Evolutionary conservation across 2,329 filamentous ascomycete genomes (phyloP).

Genomic region (Ceratocystis alfenasii): DNA sequence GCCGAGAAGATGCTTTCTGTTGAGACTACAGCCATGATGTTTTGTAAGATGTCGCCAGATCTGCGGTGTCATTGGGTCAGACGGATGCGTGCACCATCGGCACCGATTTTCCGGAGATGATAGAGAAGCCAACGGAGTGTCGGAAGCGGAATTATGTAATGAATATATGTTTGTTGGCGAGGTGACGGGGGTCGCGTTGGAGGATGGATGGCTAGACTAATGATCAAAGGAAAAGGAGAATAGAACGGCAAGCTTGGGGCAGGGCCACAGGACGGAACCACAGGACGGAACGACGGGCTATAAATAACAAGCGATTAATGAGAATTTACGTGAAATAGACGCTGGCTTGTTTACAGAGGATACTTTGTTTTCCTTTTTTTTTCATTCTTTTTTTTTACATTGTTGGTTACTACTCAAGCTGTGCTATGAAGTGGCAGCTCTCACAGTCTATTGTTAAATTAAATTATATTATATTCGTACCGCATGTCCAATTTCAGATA

Average conservation of each 20-base stretch:
- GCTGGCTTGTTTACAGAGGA: not conserved
- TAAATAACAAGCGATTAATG: too few species aligned
- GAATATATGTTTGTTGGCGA: not conserved
- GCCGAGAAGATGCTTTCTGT: conserved; percentile 47
- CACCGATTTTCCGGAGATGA: not conserved
- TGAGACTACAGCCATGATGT: conserved; percentile 49
- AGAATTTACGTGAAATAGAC: not conserved
- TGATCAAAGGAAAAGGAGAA: not conserved
- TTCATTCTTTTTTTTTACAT: too few species aligned
- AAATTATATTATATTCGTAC: not conserved
- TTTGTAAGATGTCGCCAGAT: conserved; percentile 46
- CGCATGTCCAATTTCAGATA: not conserved
- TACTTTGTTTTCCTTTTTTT: too few species aligned
- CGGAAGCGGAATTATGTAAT: not conserved
- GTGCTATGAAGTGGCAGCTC: not conserved
- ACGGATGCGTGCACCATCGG: conserved; percentile 24
- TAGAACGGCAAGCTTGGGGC: not conserved
- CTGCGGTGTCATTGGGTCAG: conserved; percentile 46
- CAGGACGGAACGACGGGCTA: not conserved
- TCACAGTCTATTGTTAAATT: not conserved
- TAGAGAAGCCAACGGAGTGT: not conserved
- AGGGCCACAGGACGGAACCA: not conserved
- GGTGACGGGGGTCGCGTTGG: not conserved
- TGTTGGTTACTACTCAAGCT: too few species aligned
- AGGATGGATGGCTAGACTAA: too few species aligned